Evolutionary conservation across 169 alveolate genomes (phyloP), one percentile per base, ranked within the genome.

Genomic region (Cryptosporidium viatorum): DNA sequence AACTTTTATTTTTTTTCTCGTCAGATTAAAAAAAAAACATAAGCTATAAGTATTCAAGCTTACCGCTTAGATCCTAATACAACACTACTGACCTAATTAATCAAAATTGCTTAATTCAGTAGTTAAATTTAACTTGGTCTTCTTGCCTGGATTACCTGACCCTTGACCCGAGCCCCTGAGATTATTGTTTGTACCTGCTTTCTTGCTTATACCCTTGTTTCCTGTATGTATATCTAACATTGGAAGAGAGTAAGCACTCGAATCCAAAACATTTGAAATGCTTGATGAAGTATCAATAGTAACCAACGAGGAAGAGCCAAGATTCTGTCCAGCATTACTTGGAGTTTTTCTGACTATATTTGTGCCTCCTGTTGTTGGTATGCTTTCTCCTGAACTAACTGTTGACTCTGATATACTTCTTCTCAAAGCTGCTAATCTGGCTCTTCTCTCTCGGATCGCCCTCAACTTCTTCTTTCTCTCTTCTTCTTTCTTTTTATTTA

Each of bases 381-480:
- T 31, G 10, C 43, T 65, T 29, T 37, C 71, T 6, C 50, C 50
- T 35, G 18, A 0, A 18, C 45, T 65, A 16, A 14, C 23, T 26
- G 33, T 33, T 18, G 86, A 73, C 2, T 31, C 55, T 23, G 33
- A 26, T 21, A 18, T 1, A 26, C 69, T 29, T 8, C 23, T 18
- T 33, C 71, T 73, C 12, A 73, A n/a, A 33, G 73, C 73, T 5
- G 74, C 75, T 23, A 80, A 62, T 43, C 68, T 59, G 4, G 73
- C 80, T 80, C 75, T 80, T 62, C 89, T 80, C 26, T 18, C 37
- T 50, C 75, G 37, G 21, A 62, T 16, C 7, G 33, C 69, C 62
- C 89, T 80, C 48, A 80, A 41, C n/a, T 51, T 80, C 16, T 62
- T 80, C 51, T 65, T 60, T 65, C 65, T 80, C 8, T 80, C 89